These are phyloP conservation scores for Choanephora cucurbitarum DNA, from an alignment of 371 early-diverging fungal species.

Conservation along the genomic window DNA sequence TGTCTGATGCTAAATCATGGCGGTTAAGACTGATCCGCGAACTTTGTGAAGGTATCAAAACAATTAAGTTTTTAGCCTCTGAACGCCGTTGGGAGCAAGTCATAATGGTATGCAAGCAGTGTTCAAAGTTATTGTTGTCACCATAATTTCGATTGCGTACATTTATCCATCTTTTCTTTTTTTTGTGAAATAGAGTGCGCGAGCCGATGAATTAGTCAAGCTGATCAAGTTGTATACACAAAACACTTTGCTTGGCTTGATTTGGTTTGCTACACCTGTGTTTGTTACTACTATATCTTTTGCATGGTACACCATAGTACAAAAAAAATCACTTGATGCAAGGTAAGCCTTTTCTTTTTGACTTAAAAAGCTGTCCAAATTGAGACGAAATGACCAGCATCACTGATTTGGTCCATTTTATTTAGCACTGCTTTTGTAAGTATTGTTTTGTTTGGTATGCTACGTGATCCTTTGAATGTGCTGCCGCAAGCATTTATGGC, in stretches of 20 bases:
- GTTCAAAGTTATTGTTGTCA: background rate
- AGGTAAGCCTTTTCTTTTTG: conserved; percentile 27
- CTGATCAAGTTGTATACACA: conserved; percentile 59
- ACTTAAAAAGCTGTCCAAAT: background rate
- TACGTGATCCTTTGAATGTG: conserved; percentile 65
- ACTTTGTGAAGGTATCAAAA: conserved; percentile 69
- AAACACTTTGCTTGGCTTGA: conserved; percentile 55
- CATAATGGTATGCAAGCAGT: conserved; percentile 35
- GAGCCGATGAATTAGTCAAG: conserved; percentile 57
- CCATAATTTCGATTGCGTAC: background rate
- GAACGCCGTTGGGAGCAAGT: conserved; percentile 69
- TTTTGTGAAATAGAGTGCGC: conserved; percentile 32
- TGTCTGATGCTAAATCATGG: conserved; percentile 62
- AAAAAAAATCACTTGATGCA: conserved; percentile 64
- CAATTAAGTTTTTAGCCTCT: conserved; percentile 79
- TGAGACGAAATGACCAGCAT: background rate
- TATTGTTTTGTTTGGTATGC: conserved; percentile 63
- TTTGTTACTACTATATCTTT: conserved; percentile 67
- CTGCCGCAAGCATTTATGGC: conserved; percentile 64
- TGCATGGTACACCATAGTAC: conserved; percentile 63
- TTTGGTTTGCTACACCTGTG: conserved; percentile 75
- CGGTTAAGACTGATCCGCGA: conserved; percentile 64
- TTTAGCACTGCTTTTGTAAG: conserved; percentile 63
- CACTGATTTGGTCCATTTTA: background rate
- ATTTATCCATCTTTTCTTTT: background rate